Evolutionary conservation across 225 moss, liverwort and hornwort species (phyloP).

Genomic region (Rhytidiadelphus loreus): DNA sequence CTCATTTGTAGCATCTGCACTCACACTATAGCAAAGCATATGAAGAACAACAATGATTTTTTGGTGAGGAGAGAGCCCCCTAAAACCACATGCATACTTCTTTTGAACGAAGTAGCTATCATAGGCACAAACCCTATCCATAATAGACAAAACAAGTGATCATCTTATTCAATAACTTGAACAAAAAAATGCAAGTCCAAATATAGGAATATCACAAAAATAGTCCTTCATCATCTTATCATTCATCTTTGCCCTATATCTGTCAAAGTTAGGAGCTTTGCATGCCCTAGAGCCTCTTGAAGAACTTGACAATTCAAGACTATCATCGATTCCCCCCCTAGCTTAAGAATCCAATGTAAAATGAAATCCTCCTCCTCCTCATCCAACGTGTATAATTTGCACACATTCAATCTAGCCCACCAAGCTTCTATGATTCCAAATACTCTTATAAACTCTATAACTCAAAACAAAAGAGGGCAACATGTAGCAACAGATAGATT

Average conservation of each 20-base stretch:
- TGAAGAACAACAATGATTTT: neutral
- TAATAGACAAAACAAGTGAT: neutral
- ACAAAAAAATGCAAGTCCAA: neutral
- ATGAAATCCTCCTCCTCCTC: too few relatives aligned
- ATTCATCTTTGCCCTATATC: neutral
- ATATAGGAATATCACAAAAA: neutral
- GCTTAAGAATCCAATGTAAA: too few relatives aligned
- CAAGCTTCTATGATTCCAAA: too few relatives aligned
- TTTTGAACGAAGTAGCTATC: neutral
- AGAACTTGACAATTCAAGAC: too few relatives aligned
- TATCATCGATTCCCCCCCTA: too few relatives aligned
- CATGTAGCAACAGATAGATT: rapidly evolving
- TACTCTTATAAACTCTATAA: too few relatives aligned
- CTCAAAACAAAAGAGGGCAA: too few relatives aligned
- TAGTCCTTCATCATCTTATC: neutral
- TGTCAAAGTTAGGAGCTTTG: neutral
- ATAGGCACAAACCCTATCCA: neutral
- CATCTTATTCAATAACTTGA: rapidly evolving
- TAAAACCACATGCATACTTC: neutral
- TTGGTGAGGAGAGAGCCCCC: neutral
- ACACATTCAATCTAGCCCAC: too few relatives aligned
- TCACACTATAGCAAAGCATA: neutral
- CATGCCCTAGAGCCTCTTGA: rapidly evolving
- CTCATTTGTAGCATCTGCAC: rapidly evolving
- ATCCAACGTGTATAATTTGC: too few relatives aligned